Evolutionary conservation across 2,329 filamentous ascomycete genomes (phyloP), one percentile per base, ranked within the genome.

Genomic region (Exophiala sp.): DNA sequence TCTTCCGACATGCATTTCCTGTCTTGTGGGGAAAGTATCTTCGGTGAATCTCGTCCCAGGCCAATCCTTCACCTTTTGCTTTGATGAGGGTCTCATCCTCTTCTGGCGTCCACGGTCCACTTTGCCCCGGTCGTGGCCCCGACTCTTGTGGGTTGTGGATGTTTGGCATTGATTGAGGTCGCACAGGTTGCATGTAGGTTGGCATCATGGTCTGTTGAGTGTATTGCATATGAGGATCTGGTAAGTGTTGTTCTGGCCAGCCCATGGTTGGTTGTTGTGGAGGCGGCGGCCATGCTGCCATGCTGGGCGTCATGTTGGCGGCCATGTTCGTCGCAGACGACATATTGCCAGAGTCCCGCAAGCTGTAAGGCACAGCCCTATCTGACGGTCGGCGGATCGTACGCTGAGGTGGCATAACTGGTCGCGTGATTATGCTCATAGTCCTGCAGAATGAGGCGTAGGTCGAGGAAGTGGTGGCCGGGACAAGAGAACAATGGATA

Each of bases 1-100:
- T 83, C 74, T 95, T 95, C 60, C 90, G 88, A 72, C 90, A 95
- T 14, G 91, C 91, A 68, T 94, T 94, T 54, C 86, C 72, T 10
- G 79, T 79, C 75, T 95, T 95, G 68, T 73, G 78, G 1, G 86
- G 87, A 68, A 95, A 95, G 71, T 89, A 83, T 58, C 79, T 82
- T 57, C 78, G 78, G 64, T 90, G 85, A 66, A 95, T 94, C 64
- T 89, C 86, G 50, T 82, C 81, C 90, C 90, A 95, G 71, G 91
- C 92, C 68, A 91, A 79, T 20, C 88, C 87, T 65, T 85, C 82
- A 44, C 86, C 82, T 49, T 90, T 82, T 12, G 89, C 88, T 40
- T 76, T 73, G 58, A 92, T 76, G 40, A 95, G 80, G 35, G 82
- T 82, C 63, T 87, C 80, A 69, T 95, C 90, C 62, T 94, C 89